A percentile compares a stretch with the other conserved stretches of the same genome.
Conservation (phyloP, 345 rosid species). For the Erodium maritimum region DNA sequence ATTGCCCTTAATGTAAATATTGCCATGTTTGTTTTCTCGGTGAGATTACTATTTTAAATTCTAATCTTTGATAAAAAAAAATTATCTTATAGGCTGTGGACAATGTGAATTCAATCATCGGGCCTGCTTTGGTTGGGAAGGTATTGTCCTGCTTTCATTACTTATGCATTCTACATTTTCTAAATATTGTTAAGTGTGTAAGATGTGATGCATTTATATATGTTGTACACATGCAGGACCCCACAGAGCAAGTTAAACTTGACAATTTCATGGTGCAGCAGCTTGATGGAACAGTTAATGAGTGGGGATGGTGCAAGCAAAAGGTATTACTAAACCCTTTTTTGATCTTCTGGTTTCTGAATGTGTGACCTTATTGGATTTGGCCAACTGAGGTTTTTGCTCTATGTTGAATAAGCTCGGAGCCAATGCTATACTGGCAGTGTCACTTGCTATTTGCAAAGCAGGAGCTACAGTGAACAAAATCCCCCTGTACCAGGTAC, state of each 20-base stretch:
- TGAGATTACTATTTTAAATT: neutral
- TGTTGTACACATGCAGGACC: constrained; percentile 30
- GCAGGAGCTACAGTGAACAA: constrained; percentile 59
- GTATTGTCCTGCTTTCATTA: constrained; percentile 15
- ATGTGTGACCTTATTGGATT: neutral
- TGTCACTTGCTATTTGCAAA: constrained; percentile 65
- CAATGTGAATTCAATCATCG: constrained; percentile 47
- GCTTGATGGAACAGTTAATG: constrained; percentile 62
- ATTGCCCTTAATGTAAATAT: neutral
- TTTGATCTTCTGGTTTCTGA: neutral
- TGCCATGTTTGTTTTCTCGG: neutral
- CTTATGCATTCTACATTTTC: neutral
- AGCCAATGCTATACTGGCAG: constrained; percentile 68
- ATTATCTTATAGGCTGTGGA: constrained; percentile 44
- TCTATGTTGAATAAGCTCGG: constrained; percentile 32
- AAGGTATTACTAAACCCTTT: constrained; percentile 24
- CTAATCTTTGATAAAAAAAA: constrained; percentile 4
- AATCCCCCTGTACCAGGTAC: constrained; percentile 57
- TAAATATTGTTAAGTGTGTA: too few species aligned
- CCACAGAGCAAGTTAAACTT: constrained; percentile 38
- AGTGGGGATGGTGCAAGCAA: constrained; percentile 83
- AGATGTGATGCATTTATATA: neutral
- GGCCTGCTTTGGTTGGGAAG: constrained; percentile 61
- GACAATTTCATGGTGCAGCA: constrained; percentile 58
- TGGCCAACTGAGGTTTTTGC: neutral